These are phyloP conservation scores for Rhodamnia rubescens DNA, from an alignment of 345 rosid genomes.

Conservation along the genomic window DNA sequence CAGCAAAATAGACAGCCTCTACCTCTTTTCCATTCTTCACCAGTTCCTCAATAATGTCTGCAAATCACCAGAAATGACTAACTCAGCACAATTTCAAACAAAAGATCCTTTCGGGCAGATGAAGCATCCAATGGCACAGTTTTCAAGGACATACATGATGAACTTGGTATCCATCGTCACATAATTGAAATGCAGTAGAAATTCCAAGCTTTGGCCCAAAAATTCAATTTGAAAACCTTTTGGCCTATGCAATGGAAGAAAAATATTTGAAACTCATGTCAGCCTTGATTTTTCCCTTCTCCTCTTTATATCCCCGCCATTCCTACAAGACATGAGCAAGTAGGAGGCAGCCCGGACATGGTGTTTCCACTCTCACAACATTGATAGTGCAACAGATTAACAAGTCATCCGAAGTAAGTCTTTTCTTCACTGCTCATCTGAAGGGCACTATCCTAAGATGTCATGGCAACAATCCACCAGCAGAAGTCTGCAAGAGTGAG, in stretches of 20 bases:
- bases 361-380: neutral
- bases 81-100: neutral
- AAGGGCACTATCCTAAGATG: neutral
- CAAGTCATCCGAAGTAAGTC: neutral
- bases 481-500: neutral
- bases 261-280: neutral
- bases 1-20: constrained; percentile 49
- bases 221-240: neutral
- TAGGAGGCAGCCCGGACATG: neutral
- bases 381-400: neutral
- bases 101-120: neutral
- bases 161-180: neutral
- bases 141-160: neutral
- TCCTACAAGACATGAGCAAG: neutral
- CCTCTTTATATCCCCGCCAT: neutral
- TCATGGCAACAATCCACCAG: neutral
- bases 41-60: constrained; percentile 41
- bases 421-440: neutral
- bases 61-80: neutral
- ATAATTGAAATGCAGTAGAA: neutral
- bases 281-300: neutral
- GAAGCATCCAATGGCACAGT: neutral
- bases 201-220: neutral
- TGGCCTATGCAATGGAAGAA: neutral
- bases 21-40: constrained; percentile 42